phyloP scores from a whole-genome alignment of 2,329 filamentous ascomycete genomes.

The Achaetomium macrosporum region DNA sequence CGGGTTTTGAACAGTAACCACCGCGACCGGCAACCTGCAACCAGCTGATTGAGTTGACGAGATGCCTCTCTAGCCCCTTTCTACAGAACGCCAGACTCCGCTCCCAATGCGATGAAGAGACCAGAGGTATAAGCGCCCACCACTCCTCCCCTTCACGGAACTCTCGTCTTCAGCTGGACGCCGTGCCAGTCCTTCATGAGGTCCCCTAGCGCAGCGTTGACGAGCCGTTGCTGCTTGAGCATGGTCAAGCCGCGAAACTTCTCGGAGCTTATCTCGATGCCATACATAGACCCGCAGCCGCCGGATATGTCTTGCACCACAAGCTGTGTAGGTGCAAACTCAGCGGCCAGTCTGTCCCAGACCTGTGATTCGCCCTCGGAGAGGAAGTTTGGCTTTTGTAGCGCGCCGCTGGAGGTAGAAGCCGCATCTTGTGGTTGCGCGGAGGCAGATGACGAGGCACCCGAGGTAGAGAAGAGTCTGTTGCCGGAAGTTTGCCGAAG shows the following conservation, averaged over 20 bases:
- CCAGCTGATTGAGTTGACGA: too few species aligned
- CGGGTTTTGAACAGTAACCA: too few species aligned
- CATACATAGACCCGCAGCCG: slow-evolving; percentile 84
- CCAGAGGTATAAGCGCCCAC: background rate
- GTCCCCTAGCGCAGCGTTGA: slow-evolving; percentile 68
- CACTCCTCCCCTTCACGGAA: slow-evolving; percentile 28
- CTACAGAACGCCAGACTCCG: background rate
- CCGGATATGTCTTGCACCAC: slow-evolving; percentile 75
- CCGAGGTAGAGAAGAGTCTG: slow-evolving; percentile 13
- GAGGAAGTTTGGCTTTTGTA: slow-evolving; percentile 45
- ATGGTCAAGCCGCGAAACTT: slow-evolving; percentile 65
- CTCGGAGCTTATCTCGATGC: slow-evolving; percentile 67
- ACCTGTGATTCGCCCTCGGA: slow-evolving; percentile 53
- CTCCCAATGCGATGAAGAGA: background rate
- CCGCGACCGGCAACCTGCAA: too few species aligned
- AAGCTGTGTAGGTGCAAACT: slow-evolving; percentile 47
- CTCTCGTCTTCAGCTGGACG: slow-evolving; percentile 69
- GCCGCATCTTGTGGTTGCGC: slow-evolving; percentile 15
- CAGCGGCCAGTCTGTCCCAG: slow-evolving; percentile 47
- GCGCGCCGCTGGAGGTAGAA: slow-evolving; percentile 18
- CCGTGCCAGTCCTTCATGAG: slow-evolving; percentile 79
- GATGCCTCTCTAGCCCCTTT: too few species aligned
- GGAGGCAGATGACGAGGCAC: slow-evolving; percentile 23
- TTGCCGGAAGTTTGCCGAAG: background rate
- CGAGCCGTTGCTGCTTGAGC: slow-evolving; percentile 77